Evolutionary conservation across 345 rosid species (phyloP), one percentile per base, ranked within the genome.

Genomic region (Citrus australasica): DNA sequence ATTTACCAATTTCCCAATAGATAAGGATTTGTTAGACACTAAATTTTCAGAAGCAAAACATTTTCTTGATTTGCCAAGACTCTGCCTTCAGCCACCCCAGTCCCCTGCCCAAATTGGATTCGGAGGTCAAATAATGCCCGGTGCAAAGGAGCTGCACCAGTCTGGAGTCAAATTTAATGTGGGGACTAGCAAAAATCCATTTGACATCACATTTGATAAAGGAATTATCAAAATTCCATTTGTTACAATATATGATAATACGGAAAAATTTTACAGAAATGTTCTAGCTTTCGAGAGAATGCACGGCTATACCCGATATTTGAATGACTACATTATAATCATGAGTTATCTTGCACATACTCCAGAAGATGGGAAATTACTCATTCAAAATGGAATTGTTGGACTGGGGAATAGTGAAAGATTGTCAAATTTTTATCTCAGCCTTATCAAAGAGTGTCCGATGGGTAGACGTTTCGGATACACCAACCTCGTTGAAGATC

Each of bases 311-410:
- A 28, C 5, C 28, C 5, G 16, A 14, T 16, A 62, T 4, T 27
- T 62, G 13, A 62, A 62, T 62, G 33, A 62, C 30, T 62, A 61
- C 28, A 32, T 62, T 0, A 30, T 62, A 1, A 16, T 62, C 5
- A 62, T 62, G 30, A 62, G 30, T 28, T 62, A 28, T 27, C 78
- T 80, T 30, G 55, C 58, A 2, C 71, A 76, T 59, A 63, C 71
- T 22, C 59, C 76, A 2, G n/a, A 70, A 5, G 80, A 80, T 55
- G 76, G 56, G 25, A 77, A 80, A 38, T 37, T 80, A 58, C 77
- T 76, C 9, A 72, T 64, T 22, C 25, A 25, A 1, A 24, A 63
- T 8, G 83, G 73, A 24, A 71, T 71, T 19, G 55, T 70, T 28
- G 40, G 61, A 67, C 40, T 64, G 25, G 32, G 67, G 5, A 46